phyloP scores from a whole-genome alignment of 345 rosid species.

The Lepidium sativum region DNA sequence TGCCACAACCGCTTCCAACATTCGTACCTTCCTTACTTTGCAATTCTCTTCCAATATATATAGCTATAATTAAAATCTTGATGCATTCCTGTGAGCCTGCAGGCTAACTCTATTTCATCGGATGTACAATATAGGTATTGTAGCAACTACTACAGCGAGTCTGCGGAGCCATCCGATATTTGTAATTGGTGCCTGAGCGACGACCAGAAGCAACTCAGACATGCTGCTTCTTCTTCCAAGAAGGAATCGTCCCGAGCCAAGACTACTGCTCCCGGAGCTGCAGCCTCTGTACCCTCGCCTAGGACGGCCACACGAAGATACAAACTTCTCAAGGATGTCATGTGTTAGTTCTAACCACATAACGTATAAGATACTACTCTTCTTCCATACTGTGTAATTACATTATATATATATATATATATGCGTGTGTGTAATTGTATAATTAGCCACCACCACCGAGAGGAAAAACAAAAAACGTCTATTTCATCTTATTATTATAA shows the following conservation, averaged over 20 bases:
- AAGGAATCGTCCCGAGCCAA: constrained; percentile 31
- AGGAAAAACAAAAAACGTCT: too few relatives aligned
- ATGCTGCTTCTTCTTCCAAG: constrained; percentile 41
- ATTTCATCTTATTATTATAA: too few relatives aligned
- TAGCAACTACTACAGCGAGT: constrained; percentile 76
- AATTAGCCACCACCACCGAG: too few relatives aligned
- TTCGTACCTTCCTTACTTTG: not conserved
- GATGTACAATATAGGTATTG: constrained; percentile 51
- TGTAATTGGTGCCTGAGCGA: constrained; percentile 94
- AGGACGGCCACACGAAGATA: constrained; percentile 78
- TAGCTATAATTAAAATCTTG: too few relatives aligned
- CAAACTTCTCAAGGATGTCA: constrained; percentile 98
- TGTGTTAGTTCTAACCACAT: constrained; percentile 36
- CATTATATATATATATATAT: not conserved
- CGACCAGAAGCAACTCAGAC: constrained; percentile 35
- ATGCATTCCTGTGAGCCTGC: too few relatives aligned
- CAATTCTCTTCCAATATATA: too few relatives aligned
- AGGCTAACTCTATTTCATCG: too few relatives aligned
- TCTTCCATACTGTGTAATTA: not conserved
- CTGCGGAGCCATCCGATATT: constrained; percentile 39
- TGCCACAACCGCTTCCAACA: constrained; percentile 27
- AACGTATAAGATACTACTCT: not conserved
- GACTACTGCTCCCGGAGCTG: constrained; percentile 30
- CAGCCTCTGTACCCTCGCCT: constrained; percentile 59
- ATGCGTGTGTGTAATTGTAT: not conserved